These are phyloP conservation scores for Massariosphaeria phaeospora DNA, from an alignment of 495 filamentous ascomycete genomes.

Conservation along the genomic window DNA sequence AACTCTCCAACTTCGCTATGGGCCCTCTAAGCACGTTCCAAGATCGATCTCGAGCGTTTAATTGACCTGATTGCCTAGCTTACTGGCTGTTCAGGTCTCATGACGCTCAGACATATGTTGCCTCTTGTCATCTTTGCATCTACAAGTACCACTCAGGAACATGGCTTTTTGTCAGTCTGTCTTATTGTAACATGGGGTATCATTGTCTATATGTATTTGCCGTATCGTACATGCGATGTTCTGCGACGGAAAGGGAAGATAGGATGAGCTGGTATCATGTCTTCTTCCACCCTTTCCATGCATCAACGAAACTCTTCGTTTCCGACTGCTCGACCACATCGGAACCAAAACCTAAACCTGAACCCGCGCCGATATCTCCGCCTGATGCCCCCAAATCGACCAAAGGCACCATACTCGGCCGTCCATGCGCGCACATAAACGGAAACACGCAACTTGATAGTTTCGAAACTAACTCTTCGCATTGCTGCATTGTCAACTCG, in stretches of 20 bases:
- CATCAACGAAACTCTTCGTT: slow-evolving; percentile 5
- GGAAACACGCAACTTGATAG: slow-evolving; percentile 73
- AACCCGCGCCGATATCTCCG: background rate
- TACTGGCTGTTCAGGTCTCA: slow-evolving; percentile 28
- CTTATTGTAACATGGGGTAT: too few relatives aligned
- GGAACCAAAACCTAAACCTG: background rate
- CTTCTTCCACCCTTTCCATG: slow-evolving; percentile 18
- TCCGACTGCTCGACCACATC: background rate
- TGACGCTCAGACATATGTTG: slow-evolving; percentile 20
- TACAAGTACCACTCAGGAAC: background rate
- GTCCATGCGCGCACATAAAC: slow-evolving; percentile 70
- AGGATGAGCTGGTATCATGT: too few relatives aligned
- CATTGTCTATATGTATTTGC: too few relatives aligned
- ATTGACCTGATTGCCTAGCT: slow-evolving; percentile 28
- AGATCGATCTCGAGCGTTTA: slow-evolving; percentile 28
- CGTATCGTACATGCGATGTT: too few relatives aligned
- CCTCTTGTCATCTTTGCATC: background rate
- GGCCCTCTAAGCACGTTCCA: slow-evolving; percentile 33
- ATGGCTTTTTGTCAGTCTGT: too few relatives aligned
- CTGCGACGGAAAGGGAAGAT: too few relatives aligned
- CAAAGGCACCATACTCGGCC: slow-evolving; percentile 43
- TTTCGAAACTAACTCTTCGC: slow-evolving; percentile 54
- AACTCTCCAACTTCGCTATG: slow-evolving; percentile 28
- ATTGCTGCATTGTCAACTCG: slow-evolving; percentile 58
- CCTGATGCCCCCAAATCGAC: slow-evolving; percentile 22